Base-by-base conservation (phyloP, 805 yeast species). In the Candida sphagnicola region DNA sequence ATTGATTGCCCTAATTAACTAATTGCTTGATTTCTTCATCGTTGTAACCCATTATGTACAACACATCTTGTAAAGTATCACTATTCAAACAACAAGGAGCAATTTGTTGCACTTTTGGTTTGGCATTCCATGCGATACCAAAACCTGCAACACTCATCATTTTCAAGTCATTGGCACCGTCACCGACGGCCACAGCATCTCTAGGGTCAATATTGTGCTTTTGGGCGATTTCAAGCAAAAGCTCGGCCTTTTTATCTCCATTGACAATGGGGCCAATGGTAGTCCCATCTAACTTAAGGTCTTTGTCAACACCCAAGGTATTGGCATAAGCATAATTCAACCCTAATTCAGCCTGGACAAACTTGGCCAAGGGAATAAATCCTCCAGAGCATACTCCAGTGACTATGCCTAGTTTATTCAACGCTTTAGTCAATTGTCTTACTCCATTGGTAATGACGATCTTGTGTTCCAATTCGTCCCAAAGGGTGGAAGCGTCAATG, bases 71-170 rank as follows among this genome's bases (percentile, higher is more conserved):
- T 57, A 93, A 72, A 4, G 84, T 70, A n/a, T 72, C 66, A 0
- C 91, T 70, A 57, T 93, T 93, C 46, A 93, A 69, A 43, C 85
- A 74, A 31, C 86, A 72, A 14, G 96, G 96, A 0, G 99, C 98
- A 47, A 70, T 66, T 41, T 63, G 57, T 59, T 89, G 97, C 2
- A 93, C 99, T 46, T 74, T 80, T 16, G 98, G 97, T 59, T 93
- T 93, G 15, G 98, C 99, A 57, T 88, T 85, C 95, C 96, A 93
- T 0, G 99, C 99, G 38, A 93, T 72, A 15, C 99, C 99, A 57
- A 79, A 85, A 0, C 98, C 98, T 2, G 96, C 96, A 11, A 64
- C 77, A 2, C 68, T 75, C 98, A 93, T 93, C 89, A 95, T 95
- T 32, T 77, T 75, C 54, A 93, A 67, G 63, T 93, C 99, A 54